These are phyloP conservation scores for Yamadazyma epiphylla DNA, from an alignment of 1,139 yeast species.

Conservation along the genomic window DNA sequence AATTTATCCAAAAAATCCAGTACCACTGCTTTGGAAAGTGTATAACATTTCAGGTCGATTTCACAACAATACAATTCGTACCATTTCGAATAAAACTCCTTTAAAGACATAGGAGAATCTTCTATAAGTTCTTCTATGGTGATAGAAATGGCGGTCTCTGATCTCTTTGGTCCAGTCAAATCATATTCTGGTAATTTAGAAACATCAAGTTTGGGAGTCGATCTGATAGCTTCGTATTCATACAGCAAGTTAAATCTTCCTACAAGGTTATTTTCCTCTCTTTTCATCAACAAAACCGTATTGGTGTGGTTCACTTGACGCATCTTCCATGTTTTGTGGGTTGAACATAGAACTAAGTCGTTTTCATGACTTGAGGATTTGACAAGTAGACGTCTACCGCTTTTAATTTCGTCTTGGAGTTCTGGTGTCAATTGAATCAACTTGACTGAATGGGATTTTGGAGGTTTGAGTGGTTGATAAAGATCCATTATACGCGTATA, in stretches of 20 bases:
- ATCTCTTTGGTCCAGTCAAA: constrained; percentile 15
- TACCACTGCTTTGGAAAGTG: constrained; percentile 20
- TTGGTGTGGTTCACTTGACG: constrained; percentile 87
- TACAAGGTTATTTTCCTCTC: constrained; percentile 19
- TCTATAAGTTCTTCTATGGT: constrained; percentile 38
- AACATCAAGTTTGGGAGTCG: constrained; percentile 36
- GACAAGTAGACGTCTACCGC: constrained; percentile 30
- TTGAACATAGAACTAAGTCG: constrained; percentile 63
- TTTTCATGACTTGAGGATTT: constrained; percentile 42
- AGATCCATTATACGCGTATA: constrained; percentile 1
- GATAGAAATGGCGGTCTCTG: constrained; percentile 1
- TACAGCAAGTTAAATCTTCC: constrained; percentile 43
- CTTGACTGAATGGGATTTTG: constrained; percentile 36
- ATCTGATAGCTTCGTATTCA: constrained; percentile 41
- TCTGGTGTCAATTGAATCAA: constrained; percentile 59
- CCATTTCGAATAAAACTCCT: constrained; percentile 56
- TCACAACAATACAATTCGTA: constrained; percentile 54
- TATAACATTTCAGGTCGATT: constrained; percentile 29
- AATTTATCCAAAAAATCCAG: constrained; percentile 37
- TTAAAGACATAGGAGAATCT: constrained; percentile 53
- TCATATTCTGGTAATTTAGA: constrained; percentile 46
- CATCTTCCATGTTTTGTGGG: constrained; percentile 54
- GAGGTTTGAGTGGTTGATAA: constrained; percentile 24
- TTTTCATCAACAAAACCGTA: constrained; percentile 56
- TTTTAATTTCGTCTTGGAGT: constrained; percentile 40